Base-by-base conservation (phyloP, 805 yeast genomes). In the Henningerozyma blattae region DNA sequence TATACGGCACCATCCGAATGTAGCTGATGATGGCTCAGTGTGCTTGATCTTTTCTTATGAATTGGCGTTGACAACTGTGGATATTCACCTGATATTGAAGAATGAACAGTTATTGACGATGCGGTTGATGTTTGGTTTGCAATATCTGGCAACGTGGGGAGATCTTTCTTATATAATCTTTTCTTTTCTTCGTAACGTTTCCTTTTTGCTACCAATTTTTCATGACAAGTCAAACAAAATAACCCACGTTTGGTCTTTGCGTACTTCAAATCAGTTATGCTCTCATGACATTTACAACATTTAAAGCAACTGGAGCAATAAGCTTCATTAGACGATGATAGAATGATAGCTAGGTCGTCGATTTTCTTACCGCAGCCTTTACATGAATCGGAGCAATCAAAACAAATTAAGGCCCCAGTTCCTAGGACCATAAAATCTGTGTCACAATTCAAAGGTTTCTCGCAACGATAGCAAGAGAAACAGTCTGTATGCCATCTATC, bases 401-500 rank as follows among this genome's bases (percentile, higher is more conserved):
- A 76, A 56, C 98, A 91, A 10, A 91, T 84, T 37, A 91, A 62
- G 32, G 82, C 78, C 19, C 98, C 97, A 37, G 91, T 85, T 3
- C 96, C 97, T 31, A 91, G 64, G 2, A 89, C 96, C 34, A 91
- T 62, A 56, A 91, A 84, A 56, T 87, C 87, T 17, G 93, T 78
- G 48, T 85, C 80, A 41, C 93, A 82, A 18, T 94, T 94, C 35
- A 91, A 62, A 25, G 77, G 70, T 45, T 73, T 69, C 25, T 70
- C 65, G 57, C 98, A 91, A 45, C 79, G 79, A 35, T 93, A 80
- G 58, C 98, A 91, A 31, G 75, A 68, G 59, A 91, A 91, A 59
- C 98, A 91, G 41, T 80, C 71, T 36, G 85, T 80, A 56, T 91
- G 98, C 98, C 98, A 91, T 43, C 95, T 73, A 52, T 85, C 89